phyloP scores from a whole-genome alignment of 129 eudicot genomes.

The Lactuca sativa region DNA sequence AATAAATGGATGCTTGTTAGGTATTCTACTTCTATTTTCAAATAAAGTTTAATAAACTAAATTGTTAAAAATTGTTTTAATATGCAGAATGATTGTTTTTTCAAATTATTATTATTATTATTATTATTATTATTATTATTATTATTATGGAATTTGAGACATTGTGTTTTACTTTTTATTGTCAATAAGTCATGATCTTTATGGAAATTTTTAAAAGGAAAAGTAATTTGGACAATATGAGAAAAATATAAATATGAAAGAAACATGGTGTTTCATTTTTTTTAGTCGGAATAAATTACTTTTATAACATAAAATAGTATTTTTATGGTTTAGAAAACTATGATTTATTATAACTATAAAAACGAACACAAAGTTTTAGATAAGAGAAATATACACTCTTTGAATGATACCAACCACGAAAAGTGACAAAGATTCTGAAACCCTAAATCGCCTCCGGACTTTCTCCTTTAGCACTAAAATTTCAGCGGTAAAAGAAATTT shows the following conservation, averaged over 20 bases:
- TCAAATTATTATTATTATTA: no score
- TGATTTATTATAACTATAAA: neutral
- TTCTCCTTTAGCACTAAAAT: neutral
- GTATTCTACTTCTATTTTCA: neutral
- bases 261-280: neutral
- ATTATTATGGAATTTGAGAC: no score
- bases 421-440: neutral
- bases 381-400: neutral
- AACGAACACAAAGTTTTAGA: neutral
- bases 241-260: neutral
- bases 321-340: neutral
- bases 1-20: conserved; percentile 15
- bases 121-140: no score
- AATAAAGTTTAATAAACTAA: no score
- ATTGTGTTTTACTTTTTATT: no score
- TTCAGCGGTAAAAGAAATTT: neutral
- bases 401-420: neutral
- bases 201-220: neutral
- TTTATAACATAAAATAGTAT: no score
- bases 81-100: no score
- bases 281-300: neutral
- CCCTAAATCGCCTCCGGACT: conserved; percentile 1
- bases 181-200: neutral
- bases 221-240: neutral
- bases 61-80: no score